These are phyloP conservation scores for Amaranthus cruentus DNA, from an alignment of 148 eudicot genomes.

Conservation along the genomic window DNA sequence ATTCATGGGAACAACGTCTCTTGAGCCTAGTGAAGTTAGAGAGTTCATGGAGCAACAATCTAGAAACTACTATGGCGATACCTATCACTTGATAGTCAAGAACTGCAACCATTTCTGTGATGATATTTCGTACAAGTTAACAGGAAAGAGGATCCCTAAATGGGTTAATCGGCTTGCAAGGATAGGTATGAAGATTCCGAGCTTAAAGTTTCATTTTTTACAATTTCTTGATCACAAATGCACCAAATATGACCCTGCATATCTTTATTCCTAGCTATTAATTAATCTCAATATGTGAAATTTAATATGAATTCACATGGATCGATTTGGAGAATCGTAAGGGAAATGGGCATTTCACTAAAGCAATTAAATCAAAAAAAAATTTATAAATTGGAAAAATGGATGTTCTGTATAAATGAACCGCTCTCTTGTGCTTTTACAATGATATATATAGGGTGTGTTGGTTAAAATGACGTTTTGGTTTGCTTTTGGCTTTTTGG, in stretches of 20 bases:
- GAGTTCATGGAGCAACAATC: slow-evolving; percentile 71
- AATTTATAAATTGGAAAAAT: too few species aligned
- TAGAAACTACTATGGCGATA: slow-evolving; percentile 57
- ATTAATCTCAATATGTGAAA: too few species aligned
- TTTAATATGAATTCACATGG: too few species aligned
- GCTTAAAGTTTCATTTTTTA: too few species aligned
- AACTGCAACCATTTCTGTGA: slow-evolving; percentile 91
- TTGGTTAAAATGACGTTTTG: too few species aligned
- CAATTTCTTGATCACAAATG: too few species aligned
- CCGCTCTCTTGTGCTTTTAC: too few species aligned
- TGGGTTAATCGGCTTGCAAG: slow-evolving; percentile 93
- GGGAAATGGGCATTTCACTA: background rate
- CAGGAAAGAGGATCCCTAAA: slow-evolving; percentile 72
- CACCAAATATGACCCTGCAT: background rate
- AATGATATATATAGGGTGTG: too few species aligned
- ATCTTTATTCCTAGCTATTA: background rate
- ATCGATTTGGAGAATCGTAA: background rate
- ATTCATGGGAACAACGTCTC: slow-evolving; percentile 62
- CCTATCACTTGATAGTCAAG: slow-evolving; percentile 68
- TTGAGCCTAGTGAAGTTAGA: slow-evolving; percentile 53
- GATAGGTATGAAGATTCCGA: slow-evolving; percentile 45
- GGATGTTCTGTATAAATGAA: too few species aligned
- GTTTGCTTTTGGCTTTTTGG: too few species aligned
- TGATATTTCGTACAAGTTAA: slow-evolving; percentile 63
- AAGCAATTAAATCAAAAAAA: background rate